Conservation (phyloP, 192 early-diverging fungal genomes). For the Thoreauomyces humboldtii region DNA sequence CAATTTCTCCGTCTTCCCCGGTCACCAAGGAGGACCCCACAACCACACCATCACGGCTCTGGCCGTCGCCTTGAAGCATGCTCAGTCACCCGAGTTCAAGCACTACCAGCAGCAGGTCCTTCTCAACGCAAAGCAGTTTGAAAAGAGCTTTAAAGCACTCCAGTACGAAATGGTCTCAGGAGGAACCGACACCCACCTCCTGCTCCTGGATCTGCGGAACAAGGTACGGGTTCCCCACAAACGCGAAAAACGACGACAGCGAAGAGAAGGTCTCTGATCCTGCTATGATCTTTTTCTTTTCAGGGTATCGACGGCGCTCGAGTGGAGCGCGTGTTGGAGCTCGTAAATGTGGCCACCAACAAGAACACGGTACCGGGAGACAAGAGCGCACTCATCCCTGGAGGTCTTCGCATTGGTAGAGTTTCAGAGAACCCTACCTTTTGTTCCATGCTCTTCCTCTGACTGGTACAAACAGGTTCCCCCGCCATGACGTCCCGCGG, state of each 20-base stretch:
- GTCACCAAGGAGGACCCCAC: slow-evolving; percentile 98
- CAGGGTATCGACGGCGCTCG: slow-evolving; percentile 91
- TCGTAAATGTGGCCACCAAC: slow-evolving; percentile 96
- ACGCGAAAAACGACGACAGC: not conserved
- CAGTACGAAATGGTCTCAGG: slow-evolving; percentile 84
- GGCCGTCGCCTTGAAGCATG: slow-evolving; percentile 85
- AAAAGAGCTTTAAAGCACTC: slow-evolving; percentile 65
- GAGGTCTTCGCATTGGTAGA: slow-evolving; percentile 88
- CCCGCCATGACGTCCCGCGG: slow-evolving; percentile 98
- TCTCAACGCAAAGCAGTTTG: slow-evolving; percentile 86
- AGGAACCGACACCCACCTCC: slow-evolving; percentile 94
- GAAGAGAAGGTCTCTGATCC: not conserved
- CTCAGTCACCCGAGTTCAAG: slow-evolving; percentile 79
- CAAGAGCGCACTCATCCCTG: slow-evolving; percentile 87
- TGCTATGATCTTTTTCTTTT: slow-evolving; percentile 11
- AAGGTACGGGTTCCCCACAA: slow-evolving; percentile 41
- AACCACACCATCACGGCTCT: slow-evolving; percentile 98
- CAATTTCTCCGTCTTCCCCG: slow-evolving; percentile 96
- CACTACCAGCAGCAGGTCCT: slow-evolving; percentile 91
- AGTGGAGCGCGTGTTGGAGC: slow-evolving; percentile 92
- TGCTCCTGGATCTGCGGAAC: slow-evolving; percentile 83
- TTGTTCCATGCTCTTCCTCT: not conserved
- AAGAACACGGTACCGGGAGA: slow-evolving; percentile 99
- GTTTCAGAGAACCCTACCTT: not conserved
- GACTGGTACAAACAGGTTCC: slow-evolving; percentile 27